Evolutionary conservation across 257 asterid species (phyloP).

Genomic region (Mitragyna speciosa): DNA sequence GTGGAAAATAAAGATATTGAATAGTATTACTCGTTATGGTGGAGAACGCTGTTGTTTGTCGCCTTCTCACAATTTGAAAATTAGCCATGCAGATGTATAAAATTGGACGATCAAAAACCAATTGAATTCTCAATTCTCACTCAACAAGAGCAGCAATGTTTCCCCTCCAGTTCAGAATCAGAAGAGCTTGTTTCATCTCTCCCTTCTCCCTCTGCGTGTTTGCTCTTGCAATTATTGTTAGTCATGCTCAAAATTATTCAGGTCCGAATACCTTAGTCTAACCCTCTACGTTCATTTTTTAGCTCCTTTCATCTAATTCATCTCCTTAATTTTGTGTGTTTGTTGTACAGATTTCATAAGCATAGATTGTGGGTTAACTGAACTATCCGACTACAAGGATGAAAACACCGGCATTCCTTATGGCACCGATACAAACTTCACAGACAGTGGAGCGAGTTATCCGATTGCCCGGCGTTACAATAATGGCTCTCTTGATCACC

Average conservation of each 20-base stretch:
- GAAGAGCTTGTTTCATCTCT: background rate
- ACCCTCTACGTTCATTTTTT: too few species aligned
- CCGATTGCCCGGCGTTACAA: slow-evolving; percentile 8
- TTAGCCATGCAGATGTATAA: too few species aligned
- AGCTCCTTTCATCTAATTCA: too few species aligned
- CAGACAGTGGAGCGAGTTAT: slow-evolving; percentile 23
- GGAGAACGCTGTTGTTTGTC: too few species aligned
- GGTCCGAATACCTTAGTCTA: background rate
- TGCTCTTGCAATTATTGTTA: background rate
- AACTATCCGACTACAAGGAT: slow-evolving; percentile 11
- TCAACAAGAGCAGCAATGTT: background rate
- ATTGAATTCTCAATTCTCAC: background rate
- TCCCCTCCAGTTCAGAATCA: background rate
- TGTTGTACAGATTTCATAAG: slow-evolving; percentile 35
- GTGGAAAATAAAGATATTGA: too few species aligned
- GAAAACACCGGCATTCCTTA: slow-evolving; percentile 20
- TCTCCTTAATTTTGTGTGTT: background rate
- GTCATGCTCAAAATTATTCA: background rate
- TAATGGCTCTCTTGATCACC: background rate
- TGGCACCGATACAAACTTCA: slow-evolving; percentile 15
- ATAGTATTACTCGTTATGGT: too few species aligned
- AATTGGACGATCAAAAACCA: background rate
- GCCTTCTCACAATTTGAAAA: too few species aligned
- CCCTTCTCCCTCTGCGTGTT: background rate
- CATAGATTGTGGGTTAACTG: slow-evolving; percentile 43